A percentile compares a stretch with the other conserved stretches of the same genome.
Evolutionary conservation across 768 basidiomycete species (phyloP).

Genomic region (Holtermannia corniformis): DNA sequence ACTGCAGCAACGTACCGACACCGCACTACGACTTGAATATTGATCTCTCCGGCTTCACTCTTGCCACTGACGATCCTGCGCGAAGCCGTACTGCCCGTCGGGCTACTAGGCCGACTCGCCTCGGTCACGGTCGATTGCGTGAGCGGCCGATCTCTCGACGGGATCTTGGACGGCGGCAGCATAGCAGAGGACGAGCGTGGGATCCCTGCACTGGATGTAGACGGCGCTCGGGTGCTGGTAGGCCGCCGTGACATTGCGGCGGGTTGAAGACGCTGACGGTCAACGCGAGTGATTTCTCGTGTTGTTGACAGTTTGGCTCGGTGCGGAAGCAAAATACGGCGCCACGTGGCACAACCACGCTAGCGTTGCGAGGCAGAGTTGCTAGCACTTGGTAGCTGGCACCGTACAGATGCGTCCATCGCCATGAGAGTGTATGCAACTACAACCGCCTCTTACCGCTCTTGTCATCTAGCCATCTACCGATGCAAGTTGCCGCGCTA

Average conservation of each 20-base stretch:
- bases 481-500: constrained; percentile 29
- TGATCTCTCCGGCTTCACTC: constrained; percentile 55
- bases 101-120: not conserved
- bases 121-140: too few species aligned
- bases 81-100: not conserved
- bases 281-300: not conserved
- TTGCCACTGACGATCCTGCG: constrained; percentile 3
- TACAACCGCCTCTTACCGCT: too few species aligned
- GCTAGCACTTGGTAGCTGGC: too few species aligned
- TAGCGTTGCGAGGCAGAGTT: too few species aligned
- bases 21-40: constrained; percentile 88
- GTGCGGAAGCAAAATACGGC: not conserved
- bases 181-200: not conserved
- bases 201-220: not conserved
- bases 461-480: constrained; percentile 5
- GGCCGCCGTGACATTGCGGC: not conserved
- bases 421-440: too few species aligned
- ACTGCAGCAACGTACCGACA: constrained; percentile 52
- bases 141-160: too few species aligned
- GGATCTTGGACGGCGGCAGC: not conserved
- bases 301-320: not conserved
- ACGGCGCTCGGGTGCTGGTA: not conserved
- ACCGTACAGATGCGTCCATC: too few species aligned
- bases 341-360: too few species aligned
- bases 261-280: not conserved